A percentile compares a stretch with the other conserved stretches of the same genome.
Conservation (phyloP, 108 stramenopile genomes). For the Ochromonas danica region DNA sequence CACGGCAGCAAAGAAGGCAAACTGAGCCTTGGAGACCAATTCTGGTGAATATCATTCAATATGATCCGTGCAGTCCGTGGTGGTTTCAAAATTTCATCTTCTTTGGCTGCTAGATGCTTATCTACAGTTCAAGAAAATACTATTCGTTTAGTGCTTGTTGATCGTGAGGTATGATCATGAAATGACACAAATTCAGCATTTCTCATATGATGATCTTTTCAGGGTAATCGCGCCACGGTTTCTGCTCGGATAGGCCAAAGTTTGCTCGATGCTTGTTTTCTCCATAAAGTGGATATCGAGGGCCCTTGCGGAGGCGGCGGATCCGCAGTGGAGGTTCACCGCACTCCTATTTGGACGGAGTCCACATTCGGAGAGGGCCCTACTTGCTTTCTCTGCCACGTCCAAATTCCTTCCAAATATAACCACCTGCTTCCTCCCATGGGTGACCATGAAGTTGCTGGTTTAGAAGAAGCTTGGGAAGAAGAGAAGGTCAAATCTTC, state of each 20-base stretch:
- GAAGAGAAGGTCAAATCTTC: constrained; percentile 7
- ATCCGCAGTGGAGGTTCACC: not conserved
- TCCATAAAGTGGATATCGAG: constrained; percentile 25
- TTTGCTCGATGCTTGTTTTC: not conserved
- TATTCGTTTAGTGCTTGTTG: not conserved
- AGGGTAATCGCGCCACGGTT: constrained; percentile 33
- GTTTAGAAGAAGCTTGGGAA: constrained; percentile 8
- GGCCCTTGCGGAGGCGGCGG: constrained; percentile 25
- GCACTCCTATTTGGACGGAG: constrained; percentile 9
- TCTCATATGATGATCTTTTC: too few relatives aligned
- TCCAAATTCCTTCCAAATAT: constrained; percentile 27
- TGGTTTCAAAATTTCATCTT: too few relatives aligned
- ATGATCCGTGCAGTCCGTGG: too few relatives aligned
- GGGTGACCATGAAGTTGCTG: not conserved
- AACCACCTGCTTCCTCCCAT: not conserved
- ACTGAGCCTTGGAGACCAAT: too few relatives aligned
- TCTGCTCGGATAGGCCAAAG: constrained; percentile 8
- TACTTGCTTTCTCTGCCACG: constrained; percentile 28
- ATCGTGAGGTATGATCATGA: not conserved
- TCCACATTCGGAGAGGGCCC: constrained; percentile 22
- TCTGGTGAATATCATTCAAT: too few relatives aligned
- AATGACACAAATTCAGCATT: too few relatives aligned
- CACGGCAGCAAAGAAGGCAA: too few relatives aligned
- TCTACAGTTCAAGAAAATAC: not conserved
- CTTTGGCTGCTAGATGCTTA: too few relatives aligned